phyloP scores from a whole-genome alignment of 306 rosid species.

The Lagenaria siceraria region DNA sequence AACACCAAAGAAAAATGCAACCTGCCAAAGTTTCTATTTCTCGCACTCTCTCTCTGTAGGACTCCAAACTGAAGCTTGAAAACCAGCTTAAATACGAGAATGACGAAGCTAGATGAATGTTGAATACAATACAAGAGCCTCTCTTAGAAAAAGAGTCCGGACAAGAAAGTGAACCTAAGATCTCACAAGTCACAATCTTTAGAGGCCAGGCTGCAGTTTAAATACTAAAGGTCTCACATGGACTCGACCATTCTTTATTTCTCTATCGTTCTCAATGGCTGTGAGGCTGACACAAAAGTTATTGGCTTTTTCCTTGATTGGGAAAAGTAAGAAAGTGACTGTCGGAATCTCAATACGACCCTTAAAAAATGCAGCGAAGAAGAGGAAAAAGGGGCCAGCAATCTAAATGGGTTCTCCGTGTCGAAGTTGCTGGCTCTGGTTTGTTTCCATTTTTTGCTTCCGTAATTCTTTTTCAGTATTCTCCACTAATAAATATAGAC shows the following conservation, averaged over 20 bases:
- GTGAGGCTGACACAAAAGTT: background rate
- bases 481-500: conserved; percentile 1
- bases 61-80: background rate
- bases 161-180: background rate
- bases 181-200: background rate
- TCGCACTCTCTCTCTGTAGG: background rate
- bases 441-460: background rate
- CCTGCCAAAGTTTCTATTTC: background rate
- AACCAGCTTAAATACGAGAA: background rate
- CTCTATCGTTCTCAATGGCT: background rate
- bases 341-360: background rate
- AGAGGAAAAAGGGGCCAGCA: background rate
- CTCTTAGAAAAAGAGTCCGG: background rate
- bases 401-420: conserved; percentile 1
- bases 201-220: background rate
- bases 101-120: background rate
- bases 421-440: conserved; percentile 6
- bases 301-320: background rate
- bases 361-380: background rate
- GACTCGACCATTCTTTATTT: background rate
- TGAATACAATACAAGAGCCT: background rate
- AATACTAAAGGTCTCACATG: background rate
- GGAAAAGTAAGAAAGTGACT: background rate
- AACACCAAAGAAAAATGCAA: background rate
- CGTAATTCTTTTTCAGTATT: background rate